Base-by-base conservation (phyloP, 1,284 basidiomycete species). In the Fomitiporia mediterranea region DNA sequence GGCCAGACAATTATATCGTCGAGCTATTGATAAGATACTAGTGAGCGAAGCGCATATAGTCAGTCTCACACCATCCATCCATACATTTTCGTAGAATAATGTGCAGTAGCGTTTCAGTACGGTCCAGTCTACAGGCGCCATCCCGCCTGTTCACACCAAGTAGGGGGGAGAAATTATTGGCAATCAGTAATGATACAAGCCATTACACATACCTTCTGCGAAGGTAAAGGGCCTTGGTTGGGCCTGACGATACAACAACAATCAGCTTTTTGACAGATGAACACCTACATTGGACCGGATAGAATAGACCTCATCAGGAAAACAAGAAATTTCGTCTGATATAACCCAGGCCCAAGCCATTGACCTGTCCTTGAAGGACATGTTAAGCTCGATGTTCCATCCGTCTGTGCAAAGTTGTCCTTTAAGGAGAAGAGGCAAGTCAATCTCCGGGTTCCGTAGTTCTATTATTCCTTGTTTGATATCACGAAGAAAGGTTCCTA, bases 391-490 rank as follows among this genome's bases (percentile, higher is more conserved):
- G 27, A 59, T 40, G 32, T 15, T 17, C 57, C 57, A 59, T 28
- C 42, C 53, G 30, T 52, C 43, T 9, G 52, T 11, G n/a, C 23
- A 5, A 15, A 59, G 21, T 17, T 44, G 34, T 15, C 47, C 48
- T 39, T 21, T 23, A 4, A 59, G 47, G 34, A 59, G 48, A 15
- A 37, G 57, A 25, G 42, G 49, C 21, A 59, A 46, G 17, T 59
- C 49, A 17, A 6, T 38, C 28, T 40, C 43, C 5, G 57, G 44
- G 32, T 32, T 32, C n/a, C 57, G 47, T 13, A 59, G 34, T 48
- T 55, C 48, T 4, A 59, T 30, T 25, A 30, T 38, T 9, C 57
- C 57, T 15, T 59, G 42, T 27, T 37, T 42, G 2, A 52, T 44
- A 32, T 59, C 57, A 7, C 44, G 40, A 30, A 59, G 21, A 19